phyloP scores from a whole-genome alignment of 495 filamentous ascomycete genomes.

The Xylaria cubensis region DNA sequence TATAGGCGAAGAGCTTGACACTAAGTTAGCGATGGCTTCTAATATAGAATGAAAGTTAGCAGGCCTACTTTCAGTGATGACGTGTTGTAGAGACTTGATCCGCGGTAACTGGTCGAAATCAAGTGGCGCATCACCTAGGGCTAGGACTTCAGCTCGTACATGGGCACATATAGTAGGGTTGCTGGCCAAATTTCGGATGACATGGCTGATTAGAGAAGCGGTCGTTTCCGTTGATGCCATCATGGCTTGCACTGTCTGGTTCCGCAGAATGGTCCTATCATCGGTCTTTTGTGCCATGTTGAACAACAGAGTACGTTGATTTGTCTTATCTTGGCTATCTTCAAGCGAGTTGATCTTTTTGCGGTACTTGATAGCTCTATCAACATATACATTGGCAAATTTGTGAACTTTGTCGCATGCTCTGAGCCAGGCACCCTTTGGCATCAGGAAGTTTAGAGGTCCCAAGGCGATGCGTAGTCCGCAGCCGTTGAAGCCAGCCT shows the following conservation, averaged over 20 bases:
- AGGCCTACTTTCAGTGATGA: slow-evolving; percentile 57
- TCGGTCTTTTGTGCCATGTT: slow-evolving; percentile 35
- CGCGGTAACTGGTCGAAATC: slow-evolving; percentile 39
- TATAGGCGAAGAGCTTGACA: slow-evolving; percentile 54
- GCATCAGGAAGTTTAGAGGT: slow-evolving; percentile 32
- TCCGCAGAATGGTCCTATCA: slow-evolving; percentile 38
- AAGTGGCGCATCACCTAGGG: slow-evolving; percentile 31
- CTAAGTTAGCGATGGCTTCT: slow-evolving; percentile 24
- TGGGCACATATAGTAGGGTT: slow-evolving; percentile 24
- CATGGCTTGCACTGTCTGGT: slow-evolving; percentile 40
- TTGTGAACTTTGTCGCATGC: slow-evolving; percentile 31
- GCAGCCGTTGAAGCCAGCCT: slow-evolving; percentile 36
- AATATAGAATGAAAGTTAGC: slow-evolving; percentile 23
- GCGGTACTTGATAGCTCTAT: slow-evolving; percentile 32
- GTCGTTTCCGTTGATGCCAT: slow-evolving; percentile 44
- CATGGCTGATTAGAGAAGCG: slow-evolving; percentile 32
- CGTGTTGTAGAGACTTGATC: slow-evolving; percentile 55
- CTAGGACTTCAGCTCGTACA: slow-evolving; percentile 27
- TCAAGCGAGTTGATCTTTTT: slow-evolving; percentile 13
- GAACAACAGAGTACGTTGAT: slow-evolving; percentile 34
- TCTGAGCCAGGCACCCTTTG: slow-evolving; percentile 26
- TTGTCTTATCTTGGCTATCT: slow-evolving; percentile 30
- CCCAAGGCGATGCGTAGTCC: slow-evolving; percentile 34
- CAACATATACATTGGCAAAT: slow-evolving; percentile 36
- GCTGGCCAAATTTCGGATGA: slow-evolving; percentile 29